Conservation (phyloP, 345 rosid genomes). For the Erysimum cheiranthoides region DNA sequence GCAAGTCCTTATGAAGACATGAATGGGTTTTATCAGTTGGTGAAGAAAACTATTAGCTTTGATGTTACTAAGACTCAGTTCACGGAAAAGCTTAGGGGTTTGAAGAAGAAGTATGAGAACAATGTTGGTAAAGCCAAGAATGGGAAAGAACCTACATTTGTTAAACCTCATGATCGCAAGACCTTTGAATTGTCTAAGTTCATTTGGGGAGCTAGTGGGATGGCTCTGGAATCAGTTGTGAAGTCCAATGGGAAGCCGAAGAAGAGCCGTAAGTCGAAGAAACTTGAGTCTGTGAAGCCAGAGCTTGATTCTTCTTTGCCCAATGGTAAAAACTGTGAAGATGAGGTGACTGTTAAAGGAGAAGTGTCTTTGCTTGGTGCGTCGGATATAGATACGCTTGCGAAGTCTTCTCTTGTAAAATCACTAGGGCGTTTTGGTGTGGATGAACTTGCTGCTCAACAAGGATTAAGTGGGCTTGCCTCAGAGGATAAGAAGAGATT, state of each 20-base stretch:
- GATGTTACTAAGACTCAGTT: conserved; percentile 47
- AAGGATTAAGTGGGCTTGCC: conserved; percentile 33
- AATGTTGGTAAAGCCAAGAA: conserved; percentile 43
- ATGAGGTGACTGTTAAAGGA: neutral
- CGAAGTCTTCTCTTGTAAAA: conserved; percentile 24
- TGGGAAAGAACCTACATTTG: conserved; percentile 39
- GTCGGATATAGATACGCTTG: neutral
- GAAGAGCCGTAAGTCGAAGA: conserved; percentile 33
- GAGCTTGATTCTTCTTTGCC: conserved; percentile 23
- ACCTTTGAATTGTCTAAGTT: conserved; percentile 47
- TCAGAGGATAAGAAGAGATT: conserved; percentile 40
- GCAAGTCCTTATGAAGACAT: conserved; percentile 42
- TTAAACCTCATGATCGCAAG: conserved; percentile 49
- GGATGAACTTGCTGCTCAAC: conserved; percentile 40
- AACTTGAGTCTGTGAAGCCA: conserved; percentile 26
- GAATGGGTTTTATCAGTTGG: conserved; percentile 41
- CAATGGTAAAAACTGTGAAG: conserved; percentile 22
- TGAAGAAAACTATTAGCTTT: conserved; percentile 47
- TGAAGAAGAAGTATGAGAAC: conserved; percentile 51
- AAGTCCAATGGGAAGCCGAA: conserved; percentile 35
- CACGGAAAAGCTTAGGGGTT: conserved; percentile 50
- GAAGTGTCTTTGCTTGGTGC: conserved; percentile 19
- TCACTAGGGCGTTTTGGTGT: conserved; percentile 33
- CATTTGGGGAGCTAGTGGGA: conserved; percentile 49
- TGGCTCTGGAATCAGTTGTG: conserved; percentile 26